Evolutionary conservation across 768 basidiomycete species (phyloP), one percentile per base, ranked within the genome.

Genomic region (Pholiota conissans): DNA sequence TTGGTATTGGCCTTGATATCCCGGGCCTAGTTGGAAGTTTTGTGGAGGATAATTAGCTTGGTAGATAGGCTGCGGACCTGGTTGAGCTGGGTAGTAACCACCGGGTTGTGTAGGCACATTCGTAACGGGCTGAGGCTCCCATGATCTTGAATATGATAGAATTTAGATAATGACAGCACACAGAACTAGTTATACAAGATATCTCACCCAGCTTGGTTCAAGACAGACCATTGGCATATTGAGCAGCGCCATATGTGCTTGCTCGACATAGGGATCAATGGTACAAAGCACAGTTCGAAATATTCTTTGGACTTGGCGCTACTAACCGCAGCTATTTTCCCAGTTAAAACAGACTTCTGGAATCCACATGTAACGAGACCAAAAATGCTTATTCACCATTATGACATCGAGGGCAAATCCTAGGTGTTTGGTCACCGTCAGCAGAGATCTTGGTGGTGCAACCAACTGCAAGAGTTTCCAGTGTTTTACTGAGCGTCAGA

Each of bases 261-360:
- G 13, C 79, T 79, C 34, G 67, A 76, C 71, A 89, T 75, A 2
- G 89, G 89, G 35, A 89, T 67, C 56, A 90, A 70, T 10, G 85
- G 88, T 14, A 90, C 77, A 62, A 82, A 87, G 69, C 83, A 89
- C 49, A 90, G 57, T 66, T 87, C 85, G 63, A 90, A 84, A 81
- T 84, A 89, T 48, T 73, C 79, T 58, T 82, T 80, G 3, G 81
- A 74, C 66, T 85, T 87, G 35, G 84, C 84, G 30, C 81, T 73
- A 49, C 78, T 73, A 55, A 85, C 84, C 51, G 84, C 75, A 29
- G 76, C 87, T 74, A 53, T 13, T 18, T 11, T 13, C 34, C n/a
- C n/a, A n/a, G 22, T 30, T 13, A 57, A 9, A 55, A 18, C 34
- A n/a, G 48, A 30, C 50, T 27, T 16, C 1, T 45, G 4, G 28